phyloP scores from a whole-genome alignment of 2,329 filamentous ascomycete species.

The Fusarium sp. region DNA sequence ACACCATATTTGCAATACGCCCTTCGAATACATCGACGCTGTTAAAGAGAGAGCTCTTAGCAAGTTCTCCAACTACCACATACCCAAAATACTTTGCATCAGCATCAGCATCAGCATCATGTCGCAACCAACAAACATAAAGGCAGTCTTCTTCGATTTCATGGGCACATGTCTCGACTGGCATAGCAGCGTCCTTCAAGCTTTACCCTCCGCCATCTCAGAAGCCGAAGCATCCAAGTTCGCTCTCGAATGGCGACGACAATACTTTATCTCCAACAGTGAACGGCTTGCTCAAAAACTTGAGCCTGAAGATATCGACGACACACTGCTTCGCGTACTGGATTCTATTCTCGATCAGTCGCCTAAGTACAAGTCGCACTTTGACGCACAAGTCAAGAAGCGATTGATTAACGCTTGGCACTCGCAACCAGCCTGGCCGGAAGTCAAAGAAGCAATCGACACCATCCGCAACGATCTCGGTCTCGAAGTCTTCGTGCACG shows the following conservation, averaged over 20 bases:
- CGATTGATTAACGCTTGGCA: conserved; percentile 61
- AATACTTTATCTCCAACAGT: conserved; percentile 62
- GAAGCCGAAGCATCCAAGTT: conserved; percentile 54
- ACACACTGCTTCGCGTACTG: conserved; percentile 60
- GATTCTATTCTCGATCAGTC: conserved; percentile 49
- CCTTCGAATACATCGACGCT: not conserved
- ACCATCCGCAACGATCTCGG: conserved; percentile 53
- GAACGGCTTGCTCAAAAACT: conserved; percentile 52
- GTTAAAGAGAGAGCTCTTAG: not conserved
- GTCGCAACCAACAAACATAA: conserved; percentile 47
- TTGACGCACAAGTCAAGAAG: conserved; percentile 35
- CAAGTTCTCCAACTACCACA: not conserved
- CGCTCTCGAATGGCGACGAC: conserved; percentile 64
- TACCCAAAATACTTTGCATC: rapidly evolving
- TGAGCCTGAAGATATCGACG: conserved; percentile 63
- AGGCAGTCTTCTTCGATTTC: conserved; percentile 68
- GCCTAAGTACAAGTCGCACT: conserved; percentile 11
- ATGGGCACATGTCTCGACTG: conserved; percentile 71
- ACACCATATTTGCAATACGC: not conserved
- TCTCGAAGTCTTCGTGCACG: conserved; percentile 63
- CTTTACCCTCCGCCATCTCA: conserved; percentile 54
- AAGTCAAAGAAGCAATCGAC: conserved; percentile 59
- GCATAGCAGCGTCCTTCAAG: conserved; percentile 58
- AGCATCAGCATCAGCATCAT: not conserved
- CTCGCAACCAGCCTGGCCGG: conserved; percentile 63